Base-by-base conservation (phyloP, 78 protist species). In the Paulinella micropora region DNA sequence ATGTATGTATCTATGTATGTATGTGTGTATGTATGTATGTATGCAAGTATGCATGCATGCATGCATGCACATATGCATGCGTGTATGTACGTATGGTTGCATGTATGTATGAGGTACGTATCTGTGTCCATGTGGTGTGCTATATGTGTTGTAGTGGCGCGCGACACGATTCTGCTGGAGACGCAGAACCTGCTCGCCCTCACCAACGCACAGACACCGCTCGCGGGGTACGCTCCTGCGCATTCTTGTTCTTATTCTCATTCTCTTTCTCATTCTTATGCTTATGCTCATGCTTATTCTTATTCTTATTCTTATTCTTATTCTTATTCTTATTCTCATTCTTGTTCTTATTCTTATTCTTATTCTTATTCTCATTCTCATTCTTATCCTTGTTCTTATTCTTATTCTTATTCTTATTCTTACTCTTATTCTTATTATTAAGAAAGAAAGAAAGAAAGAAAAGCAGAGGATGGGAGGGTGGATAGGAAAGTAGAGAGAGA, bases 181-280 rank as follows among this genome's bases (percentile, higher is more conserved):
- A 87, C 91, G 85, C 41, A 67, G 86, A 39, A 86, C 32, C 67
- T 81, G 37, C 40, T 86, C 39, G 40, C 37, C 64, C 31, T 89
- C 79, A 0, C 29, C 38, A 32, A 28, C 32, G 2, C 37, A 2
- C 1, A 38, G 77, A 83, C 91, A 35, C 88, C 91, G 51, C 91
- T 89, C 39, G 0, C 0, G 38, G 91, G 91, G 36, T 87, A 87
- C 64, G 91, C 73, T 6, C 15, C 84, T 81, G 84, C 84, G 34
- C 9, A 15, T 34, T 29, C 84, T 81, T 15, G 37, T 81, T 81
- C 84, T 51, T 51, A 15, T 51, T 51, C 73, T 51, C 73, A 51
- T 51, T 51, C 6, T 51, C 73, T 15, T 15, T 51, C 15, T 51
- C 6, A 51, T 51, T 51, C n/a, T n/a, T 51, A 51, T 6, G 73